Conservation (phyloP, 2,329 filamentous ascomycete species). For the Fusarium euwallaceae region DNA sequence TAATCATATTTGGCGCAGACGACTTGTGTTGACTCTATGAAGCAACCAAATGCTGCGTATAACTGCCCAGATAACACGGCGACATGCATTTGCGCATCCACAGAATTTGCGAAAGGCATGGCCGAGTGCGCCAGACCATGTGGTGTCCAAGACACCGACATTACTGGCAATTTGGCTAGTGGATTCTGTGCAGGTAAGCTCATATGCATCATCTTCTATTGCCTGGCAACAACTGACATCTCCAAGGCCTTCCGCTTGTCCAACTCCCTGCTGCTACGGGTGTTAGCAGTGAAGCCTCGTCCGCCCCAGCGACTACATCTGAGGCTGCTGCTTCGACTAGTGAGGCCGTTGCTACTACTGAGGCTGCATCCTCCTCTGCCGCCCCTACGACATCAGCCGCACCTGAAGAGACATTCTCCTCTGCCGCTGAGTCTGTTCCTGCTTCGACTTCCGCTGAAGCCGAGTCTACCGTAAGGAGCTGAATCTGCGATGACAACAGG, state of each 20-base stretch:
- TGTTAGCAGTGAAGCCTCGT: slow-evolving; percentile 16
- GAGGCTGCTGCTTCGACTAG: slow-evolving; percentile 7
- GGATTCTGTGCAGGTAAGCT: slow-evolving; percentile 45
- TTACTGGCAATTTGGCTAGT: slow-evolving; percentile 32
- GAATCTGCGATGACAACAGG: neutral
- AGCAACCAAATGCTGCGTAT: slow-evolving; percentile 24
- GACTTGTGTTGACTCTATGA: slow-evolving; percentile 26
- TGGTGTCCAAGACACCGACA: slow-evolving; percentile 39
- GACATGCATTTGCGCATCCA: slow-evolving; percentile 57
- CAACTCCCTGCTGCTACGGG: slow-evolving; percentile 18
- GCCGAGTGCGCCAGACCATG: slow-evolving; percentile 56
- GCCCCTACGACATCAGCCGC: slow-evolving; percentile 14
- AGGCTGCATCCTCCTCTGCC: slow-evolving; percentile 16
- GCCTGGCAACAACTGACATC: slow-evolving; percentile 15
- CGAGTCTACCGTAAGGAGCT: slow-evolving; percentile 36
- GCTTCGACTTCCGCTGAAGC: slow-evolving; percentile 1
- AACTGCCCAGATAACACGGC: slow-evolving; percentile 47
- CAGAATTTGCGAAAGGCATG: slow-evolving; percentile 53
- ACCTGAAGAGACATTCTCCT: slow-evolving; percentile 4
- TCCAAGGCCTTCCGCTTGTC: slow-evolving; percentile 28
- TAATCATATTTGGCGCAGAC: slow-evolving; percentile 27
- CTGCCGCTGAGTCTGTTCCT: neutral
- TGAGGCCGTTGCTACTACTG: slow-evolving; percentile 17
- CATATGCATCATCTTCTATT: neutral
- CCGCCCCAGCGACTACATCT: slow-evolving; percentile 23